Evolutionary conservation across 306 rosid genomes (phyloP), one percentile per base, ranked within the genome.

Genomic region (Fragaria iinumae): DNA sequence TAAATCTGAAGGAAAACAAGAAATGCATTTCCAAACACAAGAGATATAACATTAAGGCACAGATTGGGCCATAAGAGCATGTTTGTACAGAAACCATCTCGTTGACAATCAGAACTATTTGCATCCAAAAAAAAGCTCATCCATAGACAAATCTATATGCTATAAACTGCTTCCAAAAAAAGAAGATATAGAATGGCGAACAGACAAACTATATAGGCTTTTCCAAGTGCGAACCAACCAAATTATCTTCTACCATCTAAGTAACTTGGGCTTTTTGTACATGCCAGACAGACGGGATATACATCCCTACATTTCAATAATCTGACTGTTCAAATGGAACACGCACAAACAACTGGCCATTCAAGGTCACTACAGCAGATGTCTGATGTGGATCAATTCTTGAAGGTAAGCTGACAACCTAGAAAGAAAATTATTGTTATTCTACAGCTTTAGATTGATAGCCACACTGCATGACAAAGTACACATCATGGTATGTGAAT

Each of bases 341-440:
- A 29, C 96, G 96, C 67, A 90, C 90, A 80, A 88, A 90, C 88
- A 90, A 81, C 80, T 90, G 96, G 23, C 96, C 96, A 56, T 88
- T 91, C 81, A 90, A 76, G 7, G 96, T 90, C 62, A 90, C 96
- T 62, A 90, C 96, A 10, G 96, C 96, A 0, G 96, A 88, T 27
- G 96, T 90, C 84, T 88, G 96, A 75, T 88, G 96, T 76, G 93
- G 96, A 84, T 90, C 96, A 50, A 90, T 90, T 85, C 92, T 88
- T 67, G 91, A 78, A 16, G 96, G 89, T 70, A 90, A 84, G 88
- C 86, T 90, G 39, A 90, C 96, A 75, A 90, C 89, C 96, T 90
- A 75, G 14, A 71, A 55, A 69, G 29, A 64, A 60, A 77, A 68
- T 38, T 47, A 27, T 17, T 3, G 49, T 62, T 62, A 75, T 29